Base-by-base conservation (phyloP, 768 basidiomycete species). In the Termitomyces sp. region DNA sequence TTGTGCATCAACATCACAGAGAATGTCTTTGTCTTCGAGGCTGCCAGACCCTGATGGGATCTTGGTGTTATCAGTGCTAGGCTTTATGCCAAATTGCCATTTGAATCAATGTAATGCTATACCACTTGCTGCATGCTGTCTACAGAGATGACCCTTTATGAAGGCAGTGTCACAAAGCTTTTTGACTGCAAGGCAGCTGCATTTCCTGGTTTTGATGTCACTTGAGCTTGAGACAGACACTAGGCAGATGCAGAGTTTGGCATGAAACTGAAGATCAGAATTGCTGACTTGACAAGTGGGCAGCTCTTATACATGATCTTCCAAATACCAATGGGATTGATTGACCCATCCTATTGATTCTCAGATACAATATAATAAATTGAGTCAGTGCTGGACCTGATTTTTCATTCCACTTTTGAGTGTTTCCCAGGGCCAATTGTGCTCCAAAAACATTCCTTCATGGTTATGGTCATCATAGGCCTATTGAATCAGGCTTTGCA, bases 261-360 rank as follows among this genome's bases (percentile, higher is more conserved):
- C 48, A 52, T 72, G 73, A 34, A 68, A 32, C 29, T 71, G 66
- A 72, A 66, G 38, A 73, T 60, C 45, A 56, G 64, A 37, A 72
- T 68, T 20, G 70, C 71, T 15, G 74, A 58, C 32, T 62, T 62
- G 11, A 68, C 60, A 34, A 72, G 63, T 20, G 63, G 32, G 57
- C 42, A 15, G 2, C 63, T 38, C 34, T 61, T 48, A 56, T 60
- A 59, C 6, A 65, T 9, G 47, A 49, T 55, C 61, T 60, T 64
- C 49, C 31, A 65, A 48, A 58, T 56, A 65, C 36, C 42, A 4
- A 56, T 43, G 4, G 58, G 36, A 43, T 56, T 25, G 14, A 49
- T 57, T 38, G 34, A 31, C 31, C 52, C 5, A 36, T 59, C 34
- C 32, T 57, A 58, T 50, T 7, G 17, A 50, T 32, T 8, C 5